These are phyloP conservation scores for Musa troglodytarum DNA, from an alignment of 176 grass and related monocot species.

Conservation along the genomic window DNA sequence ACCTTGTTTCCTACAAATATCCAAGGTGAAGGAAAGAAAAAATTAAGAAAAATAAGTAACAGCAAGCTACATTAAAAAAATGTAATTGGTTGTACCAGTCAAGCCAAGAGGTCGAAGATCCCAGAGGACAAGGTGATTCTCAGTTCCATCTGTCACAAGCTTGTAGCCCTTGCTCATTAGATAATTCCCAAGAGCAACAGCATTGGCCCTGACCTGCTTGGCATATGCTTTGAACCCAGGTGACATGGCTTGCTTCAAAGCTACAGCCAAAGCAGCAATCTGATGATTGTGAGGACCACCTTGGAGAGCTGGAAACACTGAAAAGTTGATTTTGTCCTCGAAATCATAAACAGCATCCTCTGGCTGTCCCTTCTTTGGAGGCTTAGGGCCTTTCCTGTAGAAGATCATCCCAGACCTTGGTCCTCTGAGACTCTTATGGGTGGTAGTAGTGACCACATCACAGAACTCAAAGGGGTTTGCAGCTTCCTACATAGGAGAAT, in stretches of 20 bases:
- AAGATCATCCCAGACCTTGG: constrained; percentile 95
- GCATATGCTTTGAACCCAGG: constrained; percentile 89
- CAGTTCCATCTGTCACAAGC: constrained; percentile 86
- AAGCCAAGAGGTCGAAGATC: constrained; percentile 94
- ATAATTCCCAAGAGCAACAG: constrained; percentile 75
- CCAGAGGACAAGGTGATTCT: constrained; percentile 97
- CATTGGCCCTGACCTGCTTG: constrained; percentile 85
- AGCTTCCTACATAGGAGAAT: constrained; percentile 44
- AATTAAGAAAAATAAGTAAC: background rate
- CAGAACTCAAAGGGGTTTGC: constrained; percentile 83
- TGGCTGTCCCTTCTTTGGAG: constrained; percentile 84
- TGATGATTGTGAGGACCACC: constrained; percentile 96
- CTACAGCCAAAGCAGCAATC: constrained; percentile 81
- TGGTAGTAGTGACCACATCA: constrained; percentile 88
- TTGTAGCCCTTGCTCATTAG: constrained; percentile 96
- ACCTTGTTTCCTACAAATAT: constrained; percentile 67
- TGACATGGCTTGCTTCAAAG: constrained; percentile 55
- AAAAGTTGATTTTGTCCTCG: constrained; percentile 82
- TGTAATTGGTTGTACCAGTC: constrained; percentile 47
- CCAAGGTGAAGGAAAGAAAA: background rate
- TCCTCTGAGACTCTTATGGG: constrained; percentile 79
- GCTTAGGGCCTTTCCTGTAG: constrained; percentile 90
- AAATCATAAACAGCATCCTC: constrained; percentile 77
- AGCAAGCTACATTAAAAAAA: background rate
- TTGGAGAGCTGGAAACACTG: constrained; percentile 87